These are phyloP conservation scores for Scutellaria barbata DNA, from an alignment of 257 asterid genomes.

Conservation along the genomic window DNA sequence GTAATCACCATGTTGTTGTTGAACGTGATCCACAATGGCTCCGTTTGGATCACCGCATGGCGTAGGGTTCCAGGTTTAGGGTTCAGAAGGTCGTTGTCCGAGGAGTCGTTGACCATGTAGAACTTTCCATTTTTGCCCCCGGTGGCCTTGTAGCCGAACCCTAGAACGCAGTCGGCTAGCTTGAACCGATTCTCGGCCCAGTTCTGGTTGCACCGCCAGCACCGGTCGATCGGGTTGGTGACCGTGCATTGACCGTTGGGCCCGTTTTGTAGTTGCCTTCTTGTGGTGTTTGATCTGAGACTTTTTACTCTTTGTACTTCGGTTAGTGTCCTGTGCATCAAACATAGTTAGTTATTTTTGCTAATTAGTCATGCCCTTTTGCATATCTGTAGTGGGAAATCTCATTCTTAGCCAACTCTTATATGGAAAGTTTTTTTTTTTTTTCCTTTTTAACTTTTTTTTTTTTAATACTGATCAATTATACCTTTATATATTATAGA, in stretches of 20 bases:
- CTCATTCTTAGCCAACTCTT: no score
- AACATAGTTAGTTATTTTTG: not conserved
- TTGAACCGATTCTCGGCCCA: conserved; percentile 64
- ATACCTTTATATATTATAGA: no score
- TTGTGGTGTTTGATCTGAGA: conserved; percentile 27
- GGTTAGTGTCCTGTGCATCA: conserved; percentile 35
- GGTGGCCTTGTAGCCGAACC: conserved; percentile 56
- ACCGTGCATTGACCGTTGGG: conserved; percentile 45
- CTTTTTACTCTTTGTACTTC: not conserved
- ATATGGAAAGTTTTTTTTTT: no score
- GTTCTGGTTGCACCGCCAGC: conserved; percentile 70
- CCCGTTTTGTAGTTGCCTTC: conserved; percentile 45
- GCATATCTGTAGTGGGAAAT: no score
- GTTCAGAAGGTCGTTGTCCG: conserved; percentile 42
- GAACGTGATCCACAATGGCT: conserved; percentile 66
- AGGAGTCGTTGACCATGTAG: conserved; percentile 55
- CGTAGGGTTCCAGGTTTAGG: conserved; percentile 65
- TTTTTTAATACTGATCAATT: no score
- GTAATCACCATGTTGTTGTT: conserved; percentile 44
- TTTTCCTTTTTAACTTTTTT: no score
- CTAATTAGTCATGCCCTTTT: no score
- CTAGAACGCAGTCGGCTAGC: conserved; percentile 62
- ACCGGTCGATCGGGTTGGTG: conserved; percentile 72
- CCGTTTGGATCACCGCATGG: conserved; percentile 56
- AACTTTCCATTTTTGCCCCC: conserved; percentile 58